phyloP scores from a whole-genome alignment of 2,329 filamentous ascomycete species.

The Pseudogymnoascus sp. region DNA sequence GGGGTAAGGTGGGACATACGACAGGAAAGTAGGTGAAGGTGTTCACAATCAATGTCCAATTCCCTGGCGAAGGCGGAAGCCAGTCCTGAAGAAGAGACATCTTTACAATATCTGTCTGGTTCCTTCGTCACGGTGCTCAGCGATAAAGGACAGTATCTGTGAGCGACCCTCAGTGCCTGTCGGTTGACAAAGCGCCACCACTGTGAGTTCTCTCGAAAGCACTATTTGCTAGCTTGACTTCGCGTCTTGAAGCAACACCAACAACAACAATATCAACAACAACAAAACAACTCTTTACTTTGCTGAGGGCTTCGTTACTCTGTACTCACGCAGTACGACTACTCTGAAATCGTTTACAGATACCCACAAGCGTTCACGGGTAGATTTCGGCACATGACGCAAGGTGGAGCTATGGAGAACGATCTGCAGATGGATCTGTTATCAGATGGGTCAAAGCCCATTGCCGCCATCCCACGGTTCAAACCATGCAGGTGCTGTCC shows the following conservation, averaged over 20 bases:
- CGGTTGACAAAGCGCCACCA: not conserved
- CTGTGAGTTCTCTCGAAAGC: not conserved
- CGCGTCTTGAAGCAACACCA: not conserved
- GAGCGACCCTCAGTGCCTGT: too few species aligned
- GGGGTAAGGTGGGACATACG: conserved; percentile 32
- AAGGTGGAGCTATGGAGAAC: not conserved
- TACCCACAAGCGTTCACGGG: not conserved
- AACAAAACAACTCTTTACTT: not conserved
- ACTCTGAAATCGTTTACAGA: not conserved
- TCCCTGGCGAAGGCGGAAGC: conserved; percentile 49
- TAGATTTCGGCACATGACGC: not conserved
- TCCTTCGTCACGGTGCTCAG: not conserved
- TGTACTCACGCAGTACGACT: not conserved
- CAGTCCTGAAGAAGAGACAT: conserved; percentile 27
- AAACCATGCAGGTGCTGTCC: not conserved
- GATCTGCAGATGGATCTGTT: not conserved
- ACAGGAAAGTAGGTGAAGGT: conserved; percentile 45
- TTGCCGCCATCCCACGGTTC: not conserved
- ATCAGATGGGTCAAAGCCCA: not conserved
- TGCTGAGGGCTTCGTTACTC: not conserved
- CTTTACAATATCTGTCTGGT: not conserved
- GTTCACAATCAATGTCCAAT: conserved; percentile 46
- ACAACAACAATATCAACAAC: not conserved
- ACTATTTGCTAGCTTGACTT: not conserved
- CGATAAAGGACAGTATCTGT: too few species aligned